Conservation (phyloP, 768 basidiomycete species). For the Mycena capillaripes region DNA sequence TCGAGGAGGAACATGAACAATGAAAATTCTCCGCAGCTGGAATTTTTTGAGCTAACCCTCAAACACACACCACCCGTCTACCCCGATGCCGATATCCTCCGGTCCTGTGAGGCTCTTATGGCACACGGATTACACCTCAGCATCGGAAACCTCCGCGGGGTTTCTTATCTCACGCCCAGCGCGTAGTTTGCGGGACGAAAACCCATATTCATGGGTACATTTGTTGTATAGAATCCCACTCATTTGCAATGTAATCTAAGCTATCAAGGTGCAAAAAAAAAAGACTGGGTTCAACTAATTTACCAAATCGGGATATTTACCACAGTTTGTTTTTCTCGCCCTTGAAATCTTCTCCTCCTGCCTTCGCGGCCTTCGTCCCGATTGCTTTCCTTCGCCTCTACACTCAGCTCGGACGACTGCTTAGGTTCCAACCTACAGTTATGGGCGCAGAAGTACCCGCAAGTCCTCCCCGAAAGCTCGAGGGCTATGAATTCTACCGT, state of each 20-base stretch:
- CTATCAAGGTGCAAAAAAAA: too few species aligned
- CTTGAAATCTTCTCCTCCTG: background rate
- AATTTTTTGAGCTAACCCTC: background rate
- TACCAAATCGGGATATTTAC: background rate
- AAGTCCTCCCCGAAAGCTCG: slow-evolving; percentile 55
- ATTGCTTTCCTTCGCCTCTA: slow-evolving; percentile 19
- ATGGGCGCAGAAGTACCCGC: slow-evolving; percentile 12
- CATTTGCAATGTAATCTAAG: too few species aligned
- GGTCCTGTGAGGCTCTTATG: background rate
- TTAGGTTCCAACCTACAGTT: background rate
- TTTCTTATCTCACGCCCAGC: too few species aligned
- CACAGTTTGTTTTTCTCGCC: background rate
- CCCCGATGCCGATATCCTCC: background rate
- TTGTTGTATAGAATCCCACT: too few species aligned
- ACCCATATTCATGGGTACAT: too few species aligned
- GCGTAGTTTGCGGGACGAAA: too few species aligned
- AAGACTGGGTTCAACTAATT: background rate
- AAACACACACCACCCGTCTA: background rate
- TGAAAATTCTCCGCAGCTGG: too few species aligned
- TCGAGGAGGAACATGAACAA: background rate
- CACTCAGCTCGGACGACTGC: background rate
- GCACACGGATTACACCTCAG: background rate
- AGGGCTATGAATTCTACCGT: slow-evolving; percentile 88
- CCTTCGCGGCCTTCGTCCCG: background rate
- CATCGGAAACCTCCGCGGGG: background rate